Evolutionary conservation across 805 yeast genomes (phyloP), one percentile per base, ranked within the genome.

Genomic region (Hanseniaspora guilliermondii): DNA sequence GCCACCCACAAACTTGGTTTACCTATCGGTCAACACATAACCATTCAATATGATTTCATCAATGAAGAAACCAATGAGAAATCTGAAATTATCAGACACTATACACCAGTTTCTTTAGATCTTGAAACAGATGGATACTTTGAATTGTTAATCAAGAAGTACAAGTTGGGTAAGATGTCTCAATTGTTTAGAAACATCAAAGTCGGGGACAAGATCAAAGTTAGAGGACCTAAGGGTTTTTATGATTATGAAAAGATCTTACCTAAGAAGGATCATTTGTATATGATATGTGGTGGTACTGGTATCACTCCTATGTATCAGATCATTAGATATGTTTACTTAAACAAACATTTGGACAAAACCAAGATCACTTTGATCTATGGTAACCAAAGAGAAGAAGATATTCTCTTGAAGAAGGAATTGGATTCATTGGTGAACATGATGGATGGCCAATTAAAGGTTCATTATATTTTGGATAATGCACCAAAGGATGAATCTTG

Each of bases 251-350:
- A 79, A 53, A 87, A 94, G 61, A 86, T 85, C 70, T 80, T 83
- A 81, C 81, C 78, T 56, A 44, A 36, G 11, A 48, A 42, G 27
- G 72, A 75, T 56, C 75, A 77, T 57, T 75, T 89, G 57, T 87
- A 84, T 53, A 89, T 89, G 97, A 81, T 91, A 60, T 95, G 96
- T 41, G 97, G 97, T 61, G 97, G 97, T 64, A 87, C 97, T 38
- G 97, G 97, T 67, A 84, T 88, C 63, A 84, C 96, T 7, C 96
- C 96, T 66, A 88, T 88, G 96, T 87, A 80, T 70, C 96, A 88
- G 73, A 82, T 88, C 60, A 80, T 89, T 60, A 84, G 85, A 61
- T 85, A 94, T 14, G 82, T 89, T 60, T 80, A 81, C 62, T 71
- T 73, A 56, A 80, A 89, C 66, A 71, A 75, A 17, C 39, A 52